Conservation (phyloP, 2,329 filamentous ascomycete genomes). For the Aspergillus quadrilineatus region DNA sequence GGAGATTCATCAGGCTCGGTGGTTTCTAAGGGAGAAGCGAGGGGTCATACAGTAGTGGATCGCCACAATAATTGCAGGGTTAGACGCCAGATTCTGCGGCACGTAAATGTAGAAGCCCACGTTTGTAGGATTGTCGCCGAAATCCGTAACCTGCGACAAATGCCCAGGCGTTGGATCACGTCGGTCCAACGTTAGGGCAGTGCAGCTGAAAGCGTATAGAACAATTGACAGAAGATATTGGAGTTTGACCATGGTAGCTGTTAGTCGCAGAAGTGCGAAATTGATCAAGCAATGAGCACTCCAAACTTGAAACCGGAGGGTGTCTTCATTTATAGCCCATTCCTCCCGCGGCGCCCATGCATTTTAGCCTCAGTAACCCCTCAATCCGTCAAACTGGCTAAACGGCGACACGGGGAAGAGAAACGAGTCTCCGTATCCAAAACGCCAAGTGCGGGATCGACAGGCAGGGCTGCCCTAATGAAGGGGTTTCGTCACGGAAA, state of each 20-base stretch:
- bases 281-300: neutral
- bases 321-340: neutral
- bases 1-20: neutral
- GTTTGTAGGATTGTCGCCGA: constrained; percentile 49
- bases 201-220: constrained; percentile 11
- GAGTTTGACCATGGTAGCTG: neutral
- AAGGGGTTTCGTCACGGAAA: neutral
- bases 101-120: constrained; percentile 56
- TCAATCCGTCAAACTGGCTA: neutral
- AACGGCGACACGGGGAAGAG: constrained; percentile 1
- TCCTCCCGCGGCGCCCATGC: neutral
- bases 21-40: neutral
- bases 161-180: constrained; percentile 15
- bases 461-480: constrained; percentile 1
- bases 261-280: neutral
- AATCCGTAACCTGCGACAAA: constrained; percentile 39
- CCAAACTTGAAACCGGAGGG: neutral
- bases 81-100: constrained; percentile 44
- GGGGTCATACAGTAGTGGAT: constrained; percentile 54
- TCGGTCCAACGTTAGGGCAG: constrained; percentile 5
- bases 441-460: constrained; percentile 1
- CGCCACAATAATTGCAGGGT: constrained; percentile 55
- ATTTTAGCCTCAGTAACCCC: neutral
- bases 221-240: constrained; percentile 6
- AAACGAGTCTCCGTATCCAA: neutral